Base-by-base conservation (phyloP, 495 filamentous ascomycete species). In the Aspergillus indologenus region DNA sequence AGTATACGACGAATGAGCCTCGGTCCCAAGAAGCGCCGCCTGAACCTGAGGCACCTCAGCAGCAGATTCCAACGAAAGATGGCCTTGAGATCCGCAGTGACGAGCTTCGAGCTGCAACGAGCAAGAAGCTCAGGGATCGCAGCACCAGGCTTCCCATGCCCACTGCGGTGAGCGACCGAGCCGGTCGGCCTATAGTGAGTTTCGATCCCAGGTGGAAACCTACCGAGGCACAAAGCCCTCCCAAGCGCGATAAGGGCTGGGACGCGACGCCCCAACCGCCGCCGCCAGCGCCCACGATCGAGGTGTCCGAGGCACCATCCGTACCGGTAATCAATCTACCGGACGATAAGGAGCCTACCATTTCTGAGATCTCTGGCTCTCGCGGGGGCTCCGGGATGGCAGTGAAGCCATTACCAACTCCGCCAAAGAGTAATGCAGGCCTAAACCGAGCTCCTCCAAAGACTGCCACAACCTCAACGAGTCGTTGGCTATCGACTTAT, bases 131-230 rank as follows among this genome's bases (percentile, higher is more conserved):
- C 57, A 90, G 83, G 61, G 90, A 96, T 68, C 85, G 91, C 64
- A 96, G 92, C 66, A 74, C 87, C 51, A 93, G 88, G 63, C 74
- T 96, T 29, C 92, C 92, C 5, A 91, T 85, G 66, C 92, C 92
- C 63, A 89, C 89, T 26, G 83, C 90, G 44, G 90, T 96, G 69
- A 94, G 90, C 75, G 86, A 95, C 73, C 86, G 80, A 60, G 85
- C 87, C 54, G 89, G 90, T 54, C 83, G 92, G 65, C 92, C 91
- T 53, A 96, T 96, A 71, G 90, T 96, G 76, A 96, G 92, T 80
- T 96, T 96, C 78, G 84, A 92, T 70, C 79, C 77, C 63, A 78
- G 86, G 71, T 94, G 90, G 91, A 88, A 86, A 74, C 83, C 90
- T 56, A 78, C 51, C 9, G 70, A 74, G 58, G 59, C 71, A 50